Evolutionary conservation across 352 stramenopile species (phyloP).

Genomic region (Pythium folliculosum): DNA sequence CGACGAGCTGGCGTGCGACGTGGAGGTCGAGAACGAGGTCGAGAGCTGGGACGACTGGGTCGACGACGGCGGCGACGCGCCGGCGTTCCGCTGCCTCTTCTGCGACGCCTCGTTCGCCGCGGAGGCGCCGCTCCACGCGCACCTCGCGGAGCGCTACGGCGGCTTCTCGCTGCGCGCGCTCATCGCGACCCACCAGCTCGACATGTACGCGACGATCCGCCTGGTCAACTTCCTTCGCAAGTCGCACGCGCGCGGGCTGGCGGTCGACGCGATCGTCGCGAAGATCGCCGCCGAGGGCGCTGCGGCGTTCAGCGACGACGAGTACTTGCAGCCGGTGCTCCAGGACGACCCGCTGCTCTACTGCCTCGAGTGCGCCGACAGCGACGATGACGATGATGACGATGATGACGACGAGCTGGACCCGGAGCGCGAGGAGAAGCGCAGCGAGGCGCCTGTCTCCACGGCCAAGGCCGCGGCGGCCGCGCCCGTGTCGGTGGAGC

Average conservation of each 20-base stretch:
- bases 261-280: constrained; percentile 43
- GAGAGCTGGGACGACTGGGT: constrained; percentile 89
- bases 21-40: constrained; percentile 24
- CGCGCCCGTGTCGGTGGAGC: constrained; percentile 35
- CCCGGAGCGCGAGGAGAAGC: constrained; percentile 36
- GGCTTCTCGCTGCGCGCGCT: constrained; percentile 62
- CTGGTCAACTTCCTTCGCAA: constrained; percentile 76
- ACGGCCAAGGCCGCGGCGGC: constrained; percentile 1
- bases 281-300: constrained; percentile 47
- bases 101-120: constrained; percentile 46
- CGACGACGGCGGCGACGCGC: constrained; percentile 51
- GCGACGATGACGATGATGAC: constrained; percentile 47
- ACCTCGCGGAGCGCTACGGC: constrained; percentile 49
- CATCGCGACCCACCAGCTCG: constrained; percentile 52
- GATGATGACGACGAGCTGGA: constrained; percentile 20
- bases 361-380: constrained; percentile 69
- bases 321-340: constrained; percentile 77
- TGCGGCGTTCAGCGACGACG: constrained; percentile 59
- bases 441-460: constrained; percentile 25
- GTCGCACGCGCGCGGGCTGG: constrained; percentile 42
- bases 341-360: constrained; percentile 82
- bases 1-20: constrained; percentile 24
- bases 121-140: constrained; percentile 59
- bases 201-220: constrained; percentile 82
- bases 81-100: constrained; percentile 70